Evolutionary conservation across 306 rosid genomes (phyloP), one percentile per base, ranked within the genome.

Genomic region (Hylodesmum podocarpum): DNA sequence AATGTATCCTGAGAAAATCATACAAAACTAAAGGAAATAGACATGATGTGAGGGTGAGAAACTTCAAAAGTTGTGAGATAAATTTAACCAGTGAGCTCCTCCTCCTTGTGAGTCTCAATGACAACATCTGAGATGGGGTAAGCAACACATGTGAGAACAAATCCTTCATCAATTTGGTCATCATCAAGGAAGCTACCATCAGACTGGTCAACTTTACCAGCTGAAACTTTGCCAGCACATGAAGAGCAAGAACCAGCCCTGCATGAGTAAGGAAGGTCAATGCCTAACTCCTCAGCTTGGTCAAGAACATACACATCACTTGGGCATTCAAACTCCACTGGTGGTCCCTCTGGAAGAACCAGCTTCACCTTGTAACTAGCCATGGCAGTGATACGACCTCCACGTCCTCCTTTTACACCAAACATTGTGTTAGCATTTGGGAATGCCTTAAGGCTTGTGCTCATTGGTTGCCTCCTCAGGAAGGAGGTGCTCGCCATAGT

Each of bases 161-260:
- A 94, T 0, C 96, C 94, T 0, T 0, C 61, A 0, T 1, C 87
- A 0, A 85, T 2, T 75, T 95, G 97, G 0, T 91, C 98, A 40
- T 95, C 99, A 10, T 96, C 97, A 43, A 96, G 94, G 86, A 82
- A 96, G 84, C 88, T 89, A 4, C 84, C 84, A 67, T 96, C 97
- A 0, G 91, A 86, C 74, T 96, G 97, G 15, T 96, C 98, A 16
- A 92, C 40, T 0, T 0, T 0, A 9, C 97, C 99, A 2, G 0
- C 0, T 1, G 62, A 75, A 19, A 95, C 80, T 66, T 81, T 90
- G 2, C 90, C 99, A 4, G 92, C 94, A 13, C 97, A 95, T 0
- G 97, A 84, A 61, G 99, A 95, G 86, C 99, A 95, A 24, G 99
- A 78, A 3, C 99, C 97, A 7, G 99, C 99, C 41, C 97, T 81